These are phyloP conservation scores for Saussurea involucrata DNA, from an alignment of 129 eudicot genomes.

Conservation along the genomic window DNA sequence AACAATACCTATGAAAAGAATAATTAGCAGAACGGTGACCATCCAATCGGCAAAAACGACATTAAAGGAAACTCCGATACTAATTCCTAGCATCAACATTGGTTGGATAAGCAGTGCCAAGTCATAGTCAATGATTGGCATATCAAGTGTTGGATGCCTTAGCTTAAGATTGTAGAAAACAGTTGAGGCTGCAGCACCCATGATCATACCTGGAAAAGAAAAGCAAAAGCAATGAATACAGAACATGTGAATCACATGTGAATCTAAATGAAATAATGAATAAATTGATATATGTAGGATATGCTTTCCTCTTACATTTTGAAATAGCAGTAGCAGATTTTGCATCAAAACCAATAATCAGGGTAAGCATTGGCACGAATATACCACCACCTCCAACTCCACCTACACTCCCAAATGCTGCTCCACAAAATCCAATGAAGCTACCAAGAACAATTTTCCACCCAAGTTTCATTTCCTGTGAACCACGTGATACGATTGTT, in stretches of 20 bases:
- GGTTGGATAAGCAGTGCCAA: constrained; percentile 92
- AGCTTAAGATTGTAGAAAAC: constrained; percentile 77
- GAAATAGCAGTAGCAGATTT: constrained; percentile 96
- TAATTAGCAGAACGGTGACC: constrained; percentile 82
- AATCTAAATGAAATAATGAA: no score
- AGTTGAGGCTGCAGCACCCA: constrained; percentile 92
- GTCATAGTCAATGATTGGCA: constrained; percentile 97
- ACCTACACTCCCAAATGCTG: constrained; percentile 97
- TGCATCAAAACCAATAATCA: constrained; percentile 87
- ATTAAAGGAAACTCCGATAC: constrained; percentile 89
- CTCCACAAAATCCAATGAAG: constrained; percentile 87
- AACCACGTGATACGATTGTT: constrained; percentile 11
- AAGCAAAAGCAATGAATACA: neutral
- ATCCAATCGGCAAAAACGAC: constrained; percentile 97
- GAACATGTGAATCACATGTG: neutral
- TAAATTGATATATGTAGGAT: neutral
- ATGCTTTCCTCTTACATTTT: constrained; percentile 55
- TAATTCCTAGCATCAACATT: constrained; percentile 92
- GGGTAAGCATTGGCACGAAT: constrained; percentile 86
- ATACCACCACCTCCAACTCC: constrained; percentile 98
- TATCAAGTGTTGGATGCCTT: constrained; percentile 89
- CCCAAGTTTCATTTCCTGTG: constrained; percentile 73
- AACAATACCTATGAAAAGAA: constrained; percentile 75
- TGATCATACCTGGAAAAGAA: constrained; percentile 70
- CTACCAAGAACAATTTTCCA: constrained; percentile 77